Evolutionary conservation across 2,329 filamentous ascomycete species (phyloP).

Genomic region (Lecanosticta acicola): DNA sequence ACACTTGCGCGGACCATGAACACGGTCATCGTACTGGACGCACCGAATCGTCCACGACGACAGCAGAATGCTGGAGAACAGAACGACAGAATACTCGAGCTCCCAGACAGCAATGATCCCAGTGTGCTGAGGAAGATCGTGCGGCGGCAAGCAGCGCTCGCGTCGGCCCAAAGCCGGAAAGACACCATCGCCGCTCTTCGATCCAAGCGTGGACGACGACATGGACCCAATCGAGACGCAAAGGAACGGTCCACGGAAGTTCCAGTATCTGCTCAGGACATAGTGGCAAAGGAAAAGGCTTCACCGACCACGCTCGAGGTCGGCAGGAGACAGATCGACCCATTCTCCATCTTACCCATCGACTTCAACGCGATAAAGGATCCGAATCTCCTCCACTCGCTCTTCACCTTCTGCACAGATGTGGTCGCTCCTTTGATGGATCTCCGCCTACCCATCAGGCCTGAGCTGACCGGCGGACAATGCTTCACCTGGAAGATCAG

Average conservation of each 20-base stretch:
- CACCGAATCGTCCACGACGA: neutral
- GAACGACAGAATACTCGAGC: neutral
- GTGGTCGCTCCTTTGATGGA: slow-evolving; percentile 14
- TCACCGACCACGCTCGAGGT: neutral
- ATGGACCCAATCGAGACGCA: neutral
- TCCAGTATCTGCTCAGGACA: neutral
- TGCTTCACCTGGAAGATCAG: slow-evolving; percentile 13
- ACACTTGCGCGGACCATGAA: neutral
- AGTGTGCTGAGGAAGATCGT: slow-evolving; percentile 15
- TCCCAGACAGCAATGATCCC: slow-evolving; percentile 16
- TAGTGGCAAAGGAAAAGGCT: neutral
- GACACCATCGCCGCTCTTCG: slow-evolving; percentile 12
- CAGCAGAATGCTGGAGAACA: neutral
- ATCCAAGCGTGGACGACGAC: neutral
- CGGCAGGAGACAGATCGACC: slow-evolving; percentile 10
- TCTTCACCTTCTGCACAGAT: slow-evolving; percentile 12
- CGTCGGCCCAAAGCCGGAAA: slow-evolving; percentile 13
- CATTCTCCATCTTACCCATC: slow-evolving; percentile 10
- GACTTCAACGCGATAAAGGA: slow-evolving; percentile 14
- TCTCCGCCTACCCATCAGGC: slow-evolving; percentile 10
- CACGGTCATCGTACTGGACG: neutral
- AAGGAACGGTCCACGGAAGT: neutral
- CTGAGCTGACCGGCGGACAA: slow-evolving; percentile 8
- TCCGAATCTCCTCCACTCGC: slow-evolving; percentile 9
- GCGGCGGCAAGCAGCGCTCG: slow-evolving; percentile 16